Percentiles rank a stretch among this genome's conserved stretches.
These are phyloP conservation scores for Cyclostephanos tholiformis DNA, from an alignment of 108 stramenopile genomes.

Conservation along the genomic window DNA sequence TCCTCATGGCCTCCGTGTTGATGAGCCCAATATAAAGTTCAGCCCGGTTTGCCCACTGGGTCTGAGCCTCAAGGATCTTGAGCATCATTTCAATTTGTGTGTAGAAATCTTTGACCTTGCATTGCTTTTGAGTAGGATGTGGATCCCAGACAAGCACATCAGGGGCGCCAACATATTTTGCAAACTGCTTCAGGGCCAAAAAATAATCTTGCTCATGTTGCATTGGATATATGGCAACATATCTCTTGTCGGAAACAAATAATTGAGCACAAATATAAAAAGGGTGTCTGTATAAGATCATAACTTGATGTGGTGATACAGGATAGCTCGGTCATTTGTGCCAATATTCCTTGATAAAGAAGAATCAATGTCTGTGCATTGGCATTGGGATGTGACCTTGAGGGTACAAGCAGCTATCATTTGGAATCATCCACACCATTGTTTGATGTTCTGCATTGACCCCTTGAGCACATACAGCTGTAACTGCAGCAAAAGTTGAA, in stretches of 20 bases:
- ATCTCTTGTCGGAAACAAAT: constrained; percentile 31
- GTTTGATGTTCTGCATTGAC: constrained; percentile 33
- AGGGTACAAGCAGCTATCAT: constrained; percentile 27
- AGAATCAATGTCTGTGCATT: background rate
- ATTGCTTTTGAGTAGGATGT: constrained; percentile 15
- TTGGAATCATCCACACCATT: constrained; percentile 31
- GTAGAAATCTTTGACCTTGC: constrained; percentile 5
- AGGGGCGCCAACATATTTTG: constrained; percentile 41
- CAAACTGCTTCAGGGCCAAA: constrained; percentile 29
- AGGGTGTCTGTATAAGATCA: constrained; percentile 38
- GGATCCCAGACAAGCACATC: constrained; percentile 27
- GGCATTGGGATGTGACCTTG: constrained; percentile 22
- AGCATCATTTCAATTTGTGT: constrained; percentile 30
- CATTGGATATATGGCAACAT: constrained; percentile 28
- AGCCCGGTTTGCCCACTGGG: constrained; percentile 41
- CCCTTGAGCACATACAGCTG: constrained; percentile 13
- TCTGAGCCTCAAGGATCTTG: constrained; percentile 12
- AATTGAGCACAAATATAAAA: constrained; percentile 25
- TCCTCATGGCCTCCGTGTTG: constrained; percentile 33
- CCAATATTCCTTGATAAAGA: background rate
- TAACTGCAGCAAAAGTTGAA: background rate
- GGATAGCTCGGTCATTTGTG: background rate
- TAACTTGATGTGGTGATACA: background rate
- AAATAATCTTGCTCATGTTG: constrained; percentile 18
- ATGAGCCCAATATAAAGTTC: constrained; percentile 40